Conservation (phyloP, 2,329 filamentous ascomycete species). For the Penicillium sp. region DNA sequence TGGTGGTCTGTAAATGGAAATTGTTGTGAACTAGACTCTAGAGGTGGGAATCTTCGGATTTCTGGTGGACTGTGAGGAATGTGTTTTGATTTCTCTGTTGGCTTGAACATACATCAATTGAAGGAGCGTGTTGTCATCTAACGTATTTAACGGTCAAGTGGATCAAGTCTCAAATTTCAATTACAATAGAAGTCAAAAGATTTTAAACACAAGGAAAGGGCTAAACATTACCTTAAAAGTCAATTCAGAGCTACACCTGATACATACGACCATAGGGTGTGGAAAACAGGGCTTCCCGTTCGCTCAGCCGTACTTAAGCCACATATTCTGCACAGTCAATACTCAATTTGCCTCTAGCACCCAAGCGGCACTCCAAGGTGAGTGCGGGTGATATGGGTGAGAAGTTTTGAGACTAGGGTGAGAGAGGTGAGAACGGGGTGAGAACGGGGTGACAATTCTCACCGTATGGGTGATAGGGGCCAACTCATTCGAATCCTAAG, state of each 20-base stretch:
- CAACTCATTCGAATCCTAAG: not conserved
- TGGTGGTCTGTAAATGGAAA: slow-evolving; percentile 12
- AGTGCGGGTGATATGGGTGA: not conserved
- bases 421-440: not conserved
- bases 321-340: not conserved
- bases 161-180: no score
- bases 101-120: no score
- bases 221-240: no score
- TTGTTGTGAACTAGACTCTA: not conserved
- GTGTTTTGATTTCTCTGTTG: not conserved
- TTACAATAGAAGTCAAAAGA: no score
- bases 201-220: no score
- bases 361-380: not conserved
- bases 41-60: no score
- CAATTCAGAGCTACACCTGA: no score
- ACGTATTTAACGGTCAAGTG: no score
- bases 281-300: no score
- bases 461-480: not conserved
- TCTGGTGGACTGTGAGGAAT: not conserved
- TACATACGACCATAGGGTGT: no score
- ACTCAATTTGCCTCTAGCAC: not conserved
- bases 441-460: not conserved
- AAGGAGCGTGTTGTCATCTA: no score
- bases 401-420: not conserved
- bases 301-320: not conserved